These are phyloP conservation scores for Globisporangium perplexum DNA, from an alignment of 352 stramenopile genomes.

Conservation along the genomic window DNA sequence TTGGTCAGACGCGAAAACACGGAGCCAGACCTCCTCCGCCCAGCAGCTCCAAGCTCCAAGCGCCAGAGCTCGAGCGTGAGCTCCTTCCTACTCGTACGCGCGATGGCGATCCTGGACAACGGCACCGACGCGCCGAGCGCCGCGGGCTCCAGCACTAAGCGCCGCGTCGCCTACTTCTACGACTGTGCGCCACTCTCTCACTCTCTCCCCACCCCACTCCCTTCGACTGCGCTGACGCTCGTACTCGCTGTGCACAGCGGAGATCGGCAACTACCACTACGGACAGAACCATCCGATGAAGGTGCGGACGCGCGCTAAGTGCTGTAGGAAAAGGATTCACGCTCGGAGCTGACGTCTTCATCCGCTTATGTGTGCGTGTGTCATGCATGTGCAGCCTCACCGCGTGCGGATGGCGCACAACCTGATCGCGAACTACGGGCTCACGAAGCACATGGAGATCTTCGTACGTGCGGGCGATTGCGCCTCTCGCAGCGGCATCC, in stretches of 20 bases:
- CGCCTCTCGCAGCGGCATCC: not conserved
- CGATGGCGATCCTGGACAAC: conserved; percentile 16
- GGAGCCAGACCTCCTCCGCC: not conserved
- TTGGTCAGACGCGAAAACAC: not conserved
- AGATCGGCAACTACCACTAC: conserved; percentile 99
- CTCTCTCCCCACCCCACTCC: not conserved
- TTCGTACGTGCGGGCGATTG: conserved; percentile 71
- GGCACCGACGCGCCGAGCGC: conserved; percentile 11
- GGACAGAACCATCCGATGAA: conserved; percentile 92
- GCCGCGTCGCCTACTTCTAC: conserved; percentile 88
- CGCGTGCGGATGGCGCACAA: conserved; percentile 99
- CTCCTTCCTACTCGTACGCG: not conserved
- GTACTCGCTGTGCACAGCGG: conserved; percentile 37
- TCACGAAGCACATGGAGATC: conserved; percentile 99
- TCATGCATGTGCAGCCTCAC: conserved; percentile 79
- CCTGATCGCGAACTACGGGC: conserved; percentile 98
- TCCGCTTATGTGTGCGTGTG: not conserved
- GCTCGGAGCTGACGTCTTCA: not conserved
- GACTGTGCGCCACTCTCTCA: conserved; percentile 44
- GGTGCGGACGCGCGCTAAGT: conserved; percentile 6
- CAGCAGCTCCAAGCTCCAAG: not conserved
- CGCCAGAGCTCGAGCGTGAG: not conserved
- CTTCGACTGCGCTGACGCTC: not conserved
- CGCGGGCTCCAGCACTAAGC: conserved; percentile 40
- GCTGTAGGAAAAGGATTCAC: not conserved